Conservation (phyloP, 2,329 filamentous ascomycete genomes). For the Aureobasidium sp. region DNA sequence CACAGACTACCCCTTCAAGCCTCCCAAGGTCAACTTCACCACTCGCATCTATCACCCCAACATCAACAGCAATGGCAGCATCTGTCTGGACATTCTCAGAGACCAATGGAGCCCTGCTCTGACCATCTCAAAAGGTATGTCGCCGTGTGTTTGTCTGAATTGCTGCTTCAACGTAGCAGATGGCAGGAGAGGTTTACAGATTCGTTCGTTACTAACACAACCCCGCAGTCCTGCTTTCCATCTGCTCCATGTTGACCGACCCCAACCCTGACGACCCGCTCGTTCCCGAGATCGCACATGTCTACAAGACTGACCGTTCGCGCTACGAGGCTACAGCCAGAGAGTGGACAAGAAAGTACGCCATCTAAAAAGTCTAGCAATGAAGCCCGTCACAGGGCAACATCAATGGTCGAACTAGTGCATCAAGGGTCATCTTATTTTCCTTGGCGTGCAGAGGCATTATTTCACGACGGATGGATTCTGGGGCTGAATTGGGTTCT, state of each 20-base stretch:
- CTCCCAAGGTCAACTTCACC: conserved; percentile 99
- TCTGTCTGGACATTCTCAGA: conserved; percentile 95
- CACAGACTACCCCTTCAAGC: conserved; percentile 99
- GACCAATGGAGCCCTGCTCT: conserved; percentile 99
- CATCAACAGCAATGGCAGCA: conserved; percentile 99
- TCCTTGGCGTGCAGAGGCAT: conserved; percentile 2
- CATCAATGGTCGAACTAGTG: conserved; percentile 1
- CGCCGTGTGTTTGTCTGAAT: neutral
- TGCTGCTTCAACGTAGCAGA: neutral
- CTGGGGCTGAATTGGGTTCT: neutral
- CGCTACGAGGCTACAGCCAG: conserved; percentile 93
- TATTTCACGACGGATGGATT: conserved; percentile 9
- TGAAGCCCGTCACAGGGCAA: neutral
- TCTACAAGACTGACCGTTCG: conserved; percentile 97
- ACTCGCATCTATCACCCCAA: conserved; percentile 99
- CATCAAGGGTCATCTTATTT: neutral
- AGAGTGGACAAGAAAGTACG: conserved; percentile 99
- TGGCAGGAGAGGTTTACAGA: neutral
- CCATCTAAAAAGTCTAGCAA: conserved; percentile 55
- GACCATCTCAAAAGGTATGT: conserved; percentile 91
- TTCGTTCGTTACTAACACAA: conserved; percentile 20
- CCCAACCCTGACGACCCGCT: conserved; percentile 98
- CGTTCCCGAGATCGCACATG: conserved; percentile 96
- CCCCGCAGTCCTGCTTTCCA: conserved; percentile 77
- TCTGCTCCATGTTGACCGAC: conserved; percentile 99